These are phyloP conservation scores for Solanum tacnaense DNA, from an alignment of 257 asterid genomes.

Conservation along the genomic window DNA sequence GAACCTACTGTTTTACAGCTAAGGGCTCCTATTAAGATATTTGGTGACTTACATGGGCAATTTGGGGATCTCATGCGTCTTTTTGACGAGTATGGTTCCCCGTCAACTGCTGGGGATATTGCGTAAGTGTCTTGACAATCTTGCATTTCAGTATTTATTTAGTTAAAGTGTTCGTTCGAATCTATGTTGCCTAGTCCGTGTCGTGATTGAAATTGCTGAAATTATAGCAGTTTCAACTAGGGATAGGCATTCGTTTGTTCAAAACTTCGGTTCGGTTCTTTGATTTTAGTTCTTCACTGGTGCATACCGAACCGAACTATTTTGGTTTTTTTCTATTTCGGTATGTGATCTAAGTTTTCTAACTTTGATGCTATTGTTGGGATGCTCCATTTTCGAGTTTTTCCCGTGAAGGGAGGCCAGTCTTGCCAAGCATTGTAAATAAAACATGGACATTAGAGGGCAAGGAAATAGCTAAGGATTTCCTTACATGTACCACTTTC, in stretches of 20 bases:
- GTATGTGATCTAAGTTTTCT: not conserved
- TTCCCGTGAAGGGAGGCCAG: not conserved
- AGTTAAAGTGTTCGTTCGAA: not conserved
- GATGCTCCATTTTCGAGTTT: not conserved
- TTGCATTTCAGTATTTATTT: not conserved
- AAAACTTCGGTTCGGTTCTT: not conserved
- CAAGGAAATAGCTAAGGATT: not conserved
- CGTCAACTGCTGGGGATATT: slow-evolving; percentile 99
- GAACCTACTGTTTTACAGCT: slow-evolving; percentile 93
- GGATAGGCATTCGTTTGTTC: not conserved
- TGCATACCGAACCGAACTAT: not conserved
- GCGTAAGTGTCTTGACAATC: slow-evolving; percentile 43
- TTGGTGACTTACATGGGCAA: slow-evolving; percentile 98
- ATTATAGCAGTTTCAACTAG: not conserved
- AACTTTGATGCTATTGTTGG: not conserved
- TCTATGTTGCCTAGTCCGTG: not conserved
- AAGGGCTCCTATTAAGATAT: slow-evolving; percentile 93
- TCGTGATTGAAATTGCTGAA: not conserved
- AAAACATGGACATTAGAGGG: not conserved
- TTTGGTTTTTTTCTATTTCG: not conserved
- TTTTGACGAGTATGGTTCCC: slow-evolving; percentile 97
- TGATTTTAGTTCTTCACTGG: not conserved
- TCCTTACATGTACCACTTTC: not conserved
- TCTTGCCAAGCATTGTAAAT: not conserved
- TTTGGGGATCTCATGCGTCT: slow-evolving; percentile 99